Conservation (phyloP, 202 grass and related monocot genomes). For the Zoysia matrella region DNA sequence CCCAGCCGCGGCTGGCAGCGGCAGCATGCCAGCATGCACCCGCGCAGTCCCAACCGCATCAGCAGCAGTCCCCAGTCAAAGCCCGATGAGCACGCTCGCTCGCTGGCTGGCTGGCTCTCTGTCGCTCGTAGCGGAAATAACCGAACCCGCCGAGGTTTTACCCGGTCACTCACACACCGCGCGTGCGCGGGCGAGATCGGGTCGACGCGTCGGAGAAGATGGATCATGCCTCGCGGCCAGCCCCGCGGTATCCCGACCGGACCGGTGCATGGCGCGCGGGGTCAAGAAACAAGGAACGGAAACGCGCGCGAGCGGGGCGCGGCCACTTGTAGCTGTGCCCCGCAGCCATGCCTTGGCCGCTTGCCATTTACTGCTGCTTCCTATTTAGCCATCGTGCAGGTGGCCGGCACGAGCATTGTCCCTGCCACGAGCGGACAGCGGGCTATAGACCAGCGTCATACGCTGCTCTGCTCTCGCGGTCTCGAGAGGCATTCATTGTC, state of each 20-base stretch:
- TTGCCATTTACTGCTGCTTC: slow-evolving; percentile 5
- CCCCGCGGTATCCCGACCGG: background rate
- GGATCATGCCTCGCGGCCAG: background rate
- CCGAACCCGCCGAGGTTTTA: slow-evolving; percentile 4
- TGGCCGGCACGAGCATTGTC: background rate
- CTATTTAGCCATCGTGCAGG: slow-evolving; percentile 46
- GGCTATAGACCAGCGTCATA: background rate
- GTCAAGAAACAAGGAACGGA: background rate
- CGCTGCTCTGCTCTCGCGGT: slow-evolving; percentile 19
- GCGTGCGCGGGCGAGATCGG: background rate
- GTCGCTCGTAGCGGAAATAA: background rate
- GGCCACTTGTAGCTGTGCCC: background rate
- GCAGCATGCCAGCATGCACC: background rate
- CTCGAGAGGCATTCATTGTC: slow-evolving; percentile 18
- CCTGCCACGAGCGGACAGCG: no score
- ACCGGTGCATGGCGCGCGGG: background rate
- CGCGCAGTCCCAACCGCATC: background rate
- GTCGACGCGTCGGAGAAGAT: background rate
- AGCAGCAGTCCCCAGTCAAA: background rate
- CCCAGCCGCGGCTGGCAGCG: background rate
- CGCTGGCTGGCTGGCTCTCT: background rate
- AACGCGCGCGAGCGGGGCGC: no score
- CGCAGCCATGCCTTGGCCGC: slow-evolving; percentile 25
- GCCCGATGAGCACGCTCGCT: background rate
- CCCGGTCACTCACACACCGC: slow-evolving; percentile 19